phyloP scores from a whole-genome alignment of 75 land plant genomes.

The Sequoia sempervirens region DNA sequence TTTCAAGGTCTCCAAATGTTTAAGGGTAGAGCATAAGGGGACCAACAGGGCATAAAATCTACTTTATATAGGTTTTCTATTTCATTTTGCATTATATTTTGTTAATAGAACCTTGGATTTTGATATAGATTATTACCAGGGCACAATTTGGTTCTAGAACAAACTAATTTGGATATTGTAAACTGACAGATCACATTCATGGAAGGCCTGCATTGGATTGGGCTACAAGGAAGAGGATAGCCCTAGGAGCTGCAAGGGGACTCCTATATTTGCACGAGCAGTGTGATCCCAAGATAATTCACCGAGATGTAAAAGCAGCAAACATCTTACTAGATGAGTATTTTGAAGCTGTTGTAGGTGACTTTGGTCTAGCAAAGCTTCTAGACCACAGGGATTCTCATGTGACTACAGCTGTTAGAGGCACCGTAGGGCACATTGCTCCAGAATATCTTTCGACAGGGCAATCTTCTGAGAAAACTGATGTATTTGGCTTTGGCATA shows the following conservation, averaged over 20 bases:
- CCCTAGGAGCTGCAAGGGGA: constrained; percentile 72
- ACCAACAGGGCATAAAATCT: neutral
- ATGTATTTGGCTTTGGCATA: constrained; percentile 47
- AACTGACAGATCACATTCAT: constrained; percentile 7
- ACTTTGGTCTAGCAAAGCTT: constrained; percentile 87
- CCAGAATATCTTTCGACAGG: constrained; percentile 45
- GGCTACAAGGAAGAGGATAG: constrained; percentile 68
- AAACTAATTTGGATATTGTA: constrained; percentile 5
- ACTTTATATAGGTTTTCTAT: neutral
- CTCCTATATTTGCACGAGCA: constrained; percentile 79
- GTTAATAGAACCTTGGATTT: neutral
- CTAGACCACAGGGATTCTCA: constrained; percentile 78
- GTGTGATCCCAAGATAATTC: constrained; percentile 95
- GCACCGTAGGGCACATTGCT: constrained; percentile 48
- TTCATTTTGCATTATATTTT: neutral
- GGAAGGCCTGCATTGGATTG: constrained; percentile 75
- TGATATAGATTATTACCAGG: neutral
- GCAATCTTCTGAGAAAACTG: constrained; percentile 43
- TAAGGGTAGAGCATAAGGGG: neutral
- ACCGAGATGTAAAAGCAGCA: constrained; percentile 96
- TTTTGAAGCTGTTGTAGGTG: constrained; percentile 77
- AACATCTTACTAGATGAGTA: constrained; percentile 87
- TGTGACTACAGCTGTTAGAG: constrained; percentile 81
- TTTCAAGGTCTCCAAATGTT: neutral
- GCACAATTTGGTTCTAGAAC: neutral